Base-by-base conservation (phyloP, 108 stramenopile genomes). In the Epipyxis sp. region DNA sequence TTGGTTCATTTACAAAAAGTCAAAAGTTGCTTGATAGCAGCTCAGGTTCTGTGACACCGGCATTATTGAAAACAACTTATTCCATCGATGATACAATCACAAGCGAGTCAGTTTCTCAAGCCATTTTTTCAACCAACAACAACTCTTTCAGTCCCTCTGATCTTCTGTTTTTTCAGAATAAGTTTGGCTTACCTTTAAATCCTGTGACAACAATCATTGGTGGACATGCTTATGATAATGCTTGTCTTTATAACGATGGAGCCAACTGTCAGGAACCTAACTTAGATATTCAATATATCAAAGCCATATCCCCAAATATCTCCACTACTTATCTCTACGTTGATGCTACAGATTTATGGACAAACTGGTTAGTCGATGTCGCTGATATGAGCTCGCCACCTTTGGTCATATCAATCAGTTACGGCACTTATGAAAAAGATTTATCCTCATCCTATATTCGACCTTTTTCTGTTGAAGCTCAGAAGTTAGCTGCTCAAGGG, bases 271-370 rank as follows among this genome's bases (percentile, higher is more conserved):
- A 0, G 41, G 69, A 71, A 20, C 45, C 42, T 6, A 71, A 71
- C 2, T 42, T 71, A 6, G 69, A 71, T 3, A 25, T 71, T 3
- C 69, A 71, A 20, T 71, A 71, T 30, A 2, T 71, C 0, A 71
- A 34, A 0, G 42, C 69, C 0, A 29, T 42, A 10, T 16, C 2
- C 2, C 69, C 32, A 3, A 1, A 43, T 30, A 3, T 3, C 1
- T 16, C 69, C 41, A 71, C 69, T 27, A 71, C 37, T n/a, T 71
- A 71, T 20, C 50, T 37, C 69, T 71, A 71, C 42, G 16, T 16
- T 16, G 16, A 16, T 16, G 54, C 46, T 20, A 25, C 20, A 25
- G 20, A 50, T 20, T 13, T 20, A 6, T 65, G 61, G 61, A 25
- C 35, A 37, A 37, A 37, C 20, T 57, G 54, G 54, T 25, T 57